Percentiles rank a stretch among this genome's conserved stretches.
These are phyloP conservation scores for Paxillus rubicundulus DNA, from an alignment of 768 basidiomycete genomes.

Conservation along the genomic window DNA sequence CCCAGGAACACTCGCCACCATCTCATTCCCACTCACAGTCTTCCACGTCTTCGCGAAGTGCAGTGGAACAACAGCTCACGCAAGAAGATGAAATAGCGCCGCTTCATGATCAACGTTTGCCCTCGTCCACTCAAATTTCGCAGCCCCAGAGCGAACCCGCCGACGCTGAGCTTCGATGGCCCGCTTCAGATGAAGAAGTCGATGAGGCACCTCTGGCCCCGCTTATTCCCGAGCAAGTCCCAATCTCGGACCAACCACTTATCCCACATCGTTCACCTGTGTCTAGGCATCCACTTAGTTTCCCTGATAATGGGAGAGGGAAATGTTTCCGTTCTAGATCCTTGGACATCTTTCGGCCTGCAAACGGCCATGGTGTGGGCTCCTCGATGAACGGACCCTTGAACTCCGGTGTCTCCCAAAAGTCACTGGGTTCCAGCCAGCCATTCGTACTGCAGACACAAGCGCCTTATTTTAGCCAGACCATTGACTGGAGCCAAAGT, in stretches of 20 bases:
- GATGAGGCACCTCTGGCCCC: background rate
- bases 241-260: background rate
- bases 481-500: constrained; percentile 26
- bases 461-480: constrained; percentile 52
- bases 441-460: constrained; percentile 46
- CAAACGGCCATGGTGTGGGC: background rate
- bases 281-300: background rate
- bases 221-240: background rate
- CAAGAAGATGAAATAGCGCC: constrained; percentile 31
- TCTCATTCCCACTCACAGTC: constrained; percentile 20
- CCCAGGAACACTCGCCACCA: constrained; percentile 6
- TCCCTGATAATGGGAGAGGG: constrained; percentile 11
- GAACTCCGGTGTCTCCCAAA: constrained; percentile 7
- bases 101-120: background rate
- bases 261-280: background rate
- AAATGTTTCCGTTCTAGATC: constrained; percentile 19
- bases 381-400: background rate
- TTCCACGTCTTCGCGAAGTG: constrained; percentile 38
- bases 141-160: constrained; percentile 6
- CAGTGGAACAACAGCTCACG: constrained; percentile 50
- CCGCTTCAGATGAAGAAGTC: constrained; percentile 21
- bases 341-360: constrained; percentile 15
- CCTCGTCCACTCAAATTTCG: background rate
- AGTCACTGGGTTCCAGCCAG: constrained; percentile 28
- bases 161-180: constrained; percentile 28